Evolutionary conservation across 2,329 filamentous ascomycete species (phyloP).

Genomic region (Colletotrichum tofieldiae): DNA sequence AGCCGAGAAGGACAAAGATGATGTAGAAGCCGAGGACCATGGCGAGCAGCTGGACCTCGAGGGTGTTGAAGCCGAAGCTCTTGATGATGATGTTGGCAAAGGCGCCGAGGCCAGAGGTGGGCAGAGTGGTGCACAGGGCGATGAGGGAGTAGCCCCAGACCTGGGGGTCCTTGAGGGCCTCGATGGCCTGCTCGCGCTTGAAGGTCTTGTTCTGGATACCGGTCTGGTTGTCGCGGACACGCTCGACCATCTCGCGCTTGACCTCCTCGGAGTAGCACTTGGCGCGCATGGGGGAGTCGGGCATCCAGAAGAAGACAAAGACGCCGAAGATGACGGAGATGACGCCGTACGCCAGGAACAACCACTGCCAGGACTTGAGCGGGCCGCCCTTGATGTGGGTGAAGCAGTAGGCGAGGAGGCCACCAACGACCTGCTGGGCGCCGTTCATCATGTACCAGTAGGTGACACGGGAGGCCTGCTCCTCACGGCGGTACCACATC

Average conservation of each 20-base stretch:
- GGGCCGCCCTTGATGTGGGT: constrained; percentile 66
- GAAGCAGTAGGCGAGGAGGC: constrained; percentile 78
- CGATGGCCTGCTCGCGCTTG: constrained; percentile 62
- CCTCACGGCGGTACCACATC: constrained; percentile 81
- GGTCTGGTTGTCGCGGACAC: constrained; percentile 73
- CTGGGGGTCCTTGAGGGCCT: constrained; percentile 76
- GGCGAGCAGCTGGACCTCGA: constrained; percentile 80
- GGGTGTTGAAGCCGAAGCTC: constrained; percentile 74
- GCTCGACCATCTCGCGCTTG: constrained; percentile 75
- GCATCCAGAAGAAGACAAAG: constrained; percentile 76
- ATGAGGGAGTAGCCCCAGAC: constrained; percentile 76
- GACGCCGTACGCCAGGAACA: constrained; percentile 78
- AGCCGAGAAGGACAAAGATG: constrained; percentile 77
- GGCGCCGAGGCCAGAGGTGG: constrained; percentile 80
- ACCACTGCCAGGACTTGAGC: constrained; percentile 77
- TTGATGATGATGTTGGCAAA: constrained; percentile 84
- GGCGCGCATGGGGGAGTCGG: constrained; percentile 80
- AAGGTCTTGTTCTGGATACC: constrained; percentile 71
- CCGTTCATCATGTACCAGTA: constrained; percentile 88
- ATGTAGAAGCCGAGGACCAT: constrained; percentile 85
- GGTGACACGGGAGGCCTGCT: constrained; percentile 77
- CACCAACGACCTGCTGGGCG: constrained; percentile 80
- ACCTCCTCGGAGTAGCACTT: constrained; percentile 78
- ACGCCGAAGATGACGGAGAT: constrained; percentile 75
- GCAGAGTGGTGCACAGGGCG: constrained; percentile 80